phyloP scores from a whole-genome alignment of 305 asterid species.

The Stenogyne calaminthoides region DNA sequence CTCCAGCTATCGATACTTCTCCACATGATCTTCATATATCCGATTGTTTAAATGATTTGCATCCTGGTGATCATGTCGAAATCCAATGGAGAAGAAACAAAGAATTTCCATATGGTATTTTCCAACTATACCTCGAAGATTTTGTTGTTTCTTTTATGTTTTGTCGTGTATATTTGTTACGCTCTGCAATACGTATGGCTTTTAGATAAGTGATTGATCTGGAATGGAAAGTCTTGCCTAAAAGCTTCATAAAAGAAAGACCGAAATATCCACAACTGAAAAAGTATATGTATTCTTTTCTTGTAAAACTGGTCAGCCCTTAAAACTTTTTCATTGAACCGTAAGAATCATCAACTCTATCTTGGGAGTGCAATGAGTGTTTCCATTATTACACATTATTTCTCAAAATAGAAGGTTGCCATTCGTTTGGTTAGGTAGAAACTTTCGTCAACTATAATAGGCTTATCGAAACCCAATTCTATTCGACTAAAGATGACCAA shows the following conservation, averaged over 20 bases:
- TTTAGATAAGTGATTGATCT: constrained; percentile 29
- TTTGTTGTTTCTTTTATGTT: neutral
- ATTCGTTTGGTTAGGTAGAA: constrained; percentile 32
- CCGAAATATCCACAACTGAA: neutral
- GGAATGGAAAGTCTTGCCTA: constrained; percentile 27
- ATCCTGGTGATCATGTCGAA: constrained; percentile 84
- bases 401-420: constrained; percentile 20
- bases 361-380: neutral
- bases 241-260: constrained; percentile 13
- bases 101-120: constrained; percentile 86
- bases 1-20: constrained; percentile 65
- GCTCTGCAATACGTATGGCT: neutral
- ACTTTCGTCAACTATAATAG: constrained; percentile 26
- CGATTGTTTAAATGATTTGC: constrained; percentile 65
- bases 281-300: constrained; percentile 6
- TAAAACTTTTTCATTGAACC: neutral
- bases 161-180: neutral
- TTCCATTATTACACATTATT: constrained; percentile 6
- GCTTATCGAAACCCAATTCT: constrained; percentile 17
- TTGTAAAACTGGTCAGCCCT: neutral
- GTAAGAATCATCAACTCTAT: neutral
- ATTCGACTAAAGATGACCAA: constrained; percentile 35
- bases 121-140: constrained; percentile 16
- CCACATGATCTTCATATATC: constrained; percentile 77
- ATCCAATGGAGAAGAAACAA: constrained; percentile 95